These are phyloP conservation scores for Dalechampia spathulata DNA, from an alignment of 441 rosid species.

Conservation along the genomic window DNA sequence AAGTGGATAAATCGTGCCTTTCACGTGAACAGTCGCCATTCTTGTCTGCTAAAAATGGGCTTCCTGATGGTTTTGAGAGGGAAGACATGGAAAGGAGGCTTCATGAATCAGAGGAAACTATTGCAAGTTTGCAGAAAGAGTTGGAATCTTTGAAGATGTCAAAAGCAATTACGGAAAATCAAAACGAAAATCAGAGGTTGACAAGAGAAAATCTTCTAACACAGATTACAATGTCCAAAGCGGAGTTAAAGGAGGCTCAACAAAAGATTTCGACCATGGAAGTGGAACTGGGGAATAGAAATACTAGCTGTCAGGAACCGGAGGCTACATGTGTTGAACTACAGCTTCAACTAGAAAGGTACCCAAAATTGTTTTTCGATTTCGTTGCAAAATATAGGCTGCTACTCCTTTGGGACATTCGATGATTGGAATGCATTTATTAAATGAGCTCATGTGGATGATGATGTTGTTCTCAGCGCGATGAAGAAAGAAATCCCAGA, in stretches of 20 bases:
- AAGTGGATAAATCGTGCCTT: slow-evolving; percentile 23
- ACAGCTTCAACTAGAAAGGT: slow-evolving; percentile 54
- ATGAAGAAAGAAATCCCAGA: slow-evolving; percentile 33
- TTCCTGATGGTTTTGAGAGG: slow-evolving; percentile 10
- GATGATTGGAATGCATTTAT: too few species aligned
- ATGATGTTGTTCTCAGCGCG: slow-evolving; percentile 34
- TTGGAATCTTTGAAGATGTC: slow-evolving; percentile 29
- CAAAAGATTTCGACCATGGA: slow-evolving; percentile 36
- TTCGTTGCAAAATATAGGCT: too few species aligned
- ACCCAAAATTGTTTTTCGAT: not conserved
- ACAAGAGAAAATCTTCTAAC: slow-evolving; percentile 33
- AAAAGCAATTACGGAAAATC: slow-evolving; percentile 26
- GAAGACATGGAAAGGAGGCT: slow-evolving; percentile 25
- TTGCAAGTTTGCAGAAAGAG: slow-evolving; percentile 28
- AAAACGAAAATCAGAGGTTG: slow-evolving; percentile 31
- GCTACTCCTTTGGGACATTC: too few species aligned
- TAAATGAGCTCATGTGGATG: slow-evolving; percentile 19
- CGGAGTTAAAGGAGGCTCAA: slow-evolving; percentile 30
- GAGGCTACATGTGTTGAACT: slow-evolving; percentile 39
- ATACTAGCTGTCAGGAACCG: slow-evolving; percentile 36
- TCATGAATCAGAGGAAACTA: slow-evolving; percentile 36
- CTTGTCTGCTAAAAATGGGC: slow-evolving; percentile 12
- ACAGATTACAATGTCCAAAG: slow-evolving; percentile 30
- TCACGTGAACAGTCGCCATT: slow-evolving; percentile 2
- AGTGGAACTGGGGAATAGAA: slow-evolving; percentile 41